These are phyloP conservation scores for Sporothrix protearum DNA, from an alignment of 2,329 filamentous ascomycete species.

Conservation along the genomic window DNA sequence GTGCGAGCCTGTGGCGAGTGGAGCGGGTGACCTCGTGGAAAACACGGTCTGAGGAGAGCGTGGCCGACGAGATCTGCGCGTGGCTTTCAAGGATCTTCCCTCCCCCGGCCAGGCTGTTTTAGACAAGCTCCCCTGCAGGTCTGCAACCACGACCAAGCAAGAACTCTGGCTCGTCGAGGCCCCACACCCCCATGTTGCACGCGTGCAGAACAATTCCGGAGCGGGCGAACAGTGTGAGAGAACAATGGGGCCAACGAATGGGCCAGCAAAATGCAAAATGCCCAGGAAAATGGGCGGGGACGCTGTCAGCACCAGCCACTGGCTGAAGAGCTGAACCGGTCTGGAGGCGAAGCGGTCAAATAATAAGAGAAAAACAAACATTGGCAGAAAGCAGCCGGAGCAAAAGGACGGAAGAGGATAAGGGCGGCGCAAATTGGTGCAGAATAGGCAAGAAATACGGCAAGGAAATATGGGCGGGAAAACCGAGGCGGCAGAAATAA, in stretches of 20 bases:
- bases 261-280: not conserved
- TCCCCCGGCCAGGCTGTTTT: slow-evolving; percentile 33
- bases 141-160: slow-evolving; percentile 11
- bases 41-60: slow-evolving; percentile 30
- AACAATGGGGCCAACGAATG: not conserved
- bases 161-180: not conserved
- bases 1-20: slow-evolving; percentile 8
- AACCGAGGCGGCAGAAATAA: not conserved
- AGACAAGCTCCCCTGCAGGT: slow-evolving; percentile 32
- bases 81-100: slow-evolving; percentile 40
- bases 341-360: not conserved
- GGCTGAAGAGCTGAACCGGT: not conserved
- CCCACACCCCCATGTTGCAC: slow-evolving; percentile 21
- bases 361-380: not conserved
- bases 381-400: not conserved
- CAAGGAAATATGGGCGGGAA: slow-evolving; percentile 4
- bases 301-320: slow-evolving; percentile 16
- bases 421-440: slow-evolving; percentile 9
- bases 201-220: slow-evolving; percentile 20
- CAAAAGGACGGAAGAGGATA: not conserved
- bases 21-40: slow-evolving; percentile 30
- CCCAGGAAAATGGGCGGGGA: not conserved
- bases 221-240: slow-evolving; percentile 20
- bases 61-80: slow-evolving; percentile 39
- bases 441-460: slow-evolving; percentile 3